Base-by-base conservation (phyloP, 2,329 filamentous ascomycete species). In the Mycocentrospora acerina region DNA sequence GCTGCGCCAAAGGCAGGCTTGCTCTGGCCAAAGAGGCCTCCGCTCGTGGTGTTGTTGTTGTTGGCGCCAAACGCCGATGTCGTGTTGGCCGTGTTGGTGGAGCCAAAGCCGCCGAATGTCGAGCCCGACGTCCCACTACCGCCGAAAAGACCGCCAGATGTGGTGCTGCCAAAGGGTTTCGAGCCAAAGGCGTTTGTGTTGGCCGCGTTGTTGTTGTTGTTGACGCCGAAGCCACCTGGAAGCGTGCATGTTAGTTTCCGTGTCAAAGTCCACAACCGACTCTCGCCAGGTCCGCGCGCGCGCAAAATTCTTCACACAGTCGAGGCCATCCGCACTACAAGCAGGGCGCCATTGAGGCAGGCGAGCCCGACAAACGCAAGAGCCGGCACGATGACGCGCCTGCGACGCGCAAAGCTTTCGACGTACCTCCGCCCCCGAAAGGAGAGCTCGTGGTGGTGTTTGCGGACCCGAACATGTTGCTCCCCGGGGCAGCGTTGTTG, bases 381-480 rank as follows among this genome's bases (percentile, higher is more conserved):
- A 24, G 32, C 33, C 25, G 43, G 33, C 39, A 40, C 25, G 33
- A 22, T 33, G 35, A 61, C 55, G 51, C 55, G 57, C 58, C 36
- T 37, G 41, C 44, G 50, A 60, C 55, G 58, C 61, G 60, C 62
- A 64, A 59, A 58, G 50, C 48, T 46, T 51, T 52, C 51, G 53
- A 66, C 62, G 53, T 67, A 66, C 61, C 63, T 66, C 60, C 62
- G 46, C 61, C 56, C 51, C 64, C 64, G 29, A 62, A 65, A 27
- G 53, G 53, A 45, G 57, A 59, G 48, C 43, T 55, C 35, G 56
- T 59, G 48, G 42, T 63, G 49, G 55, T 58, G 51, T 48, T 52
- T 51, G 53, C 47, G 49, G 55, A 35, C 34, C 64, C 63, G 35
- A 66, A 66, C 40, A 60, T 46, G 46, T 51, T 52, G 49, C 57